Base-by-base conservation (phyloP, 208 protist species). In the Vickermania ingenoplastis region DNA sequence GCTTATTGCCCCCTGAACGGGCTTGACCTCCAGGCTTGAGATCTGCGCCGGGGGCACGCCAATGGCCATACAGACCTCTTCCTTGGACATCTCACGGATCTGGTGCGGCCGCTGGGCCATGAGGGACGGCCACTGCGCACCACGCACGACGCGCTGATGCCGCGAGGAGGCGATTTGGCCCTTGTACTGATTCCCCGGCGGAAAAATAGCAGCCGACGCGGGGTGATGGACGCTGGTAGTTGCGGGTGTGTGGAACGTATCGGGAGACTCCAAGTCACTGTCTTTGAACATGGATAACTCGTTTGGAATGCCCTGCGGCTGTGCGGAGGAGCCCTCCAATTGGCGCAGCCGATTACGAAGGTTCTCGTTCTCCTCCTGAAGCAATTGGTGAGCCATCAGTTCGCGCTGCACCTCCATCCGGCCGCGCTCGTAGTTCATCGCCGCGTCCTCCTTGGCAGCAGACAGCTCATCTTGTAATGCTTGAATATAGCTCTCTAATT, bases 71-170 rank as follows among this genome's bases (percentile, higher is more conserved):
- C 67, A 63, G 7, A 66, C 55, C 56, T 91, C 83, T n/a, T 70
- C 65, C n/a, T 31, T 51, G 54, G 83, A 64, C 0, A 61, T 63
- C 55, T 57, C 59, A 24, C 60, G 69, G 28, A 87, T 59, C 57
- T 86, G 71, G 53, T 78, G 67, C 13, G 72, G 71, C 69, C 82
- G 74, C 53, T 85, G 64, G 1, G 36, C 30, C 24, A 91, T 27
- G 21, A 87, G 49, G 59, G 80, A 76, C 2, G 1, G 14, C 83
- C 83, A 91, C 53, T 81, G 61, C 1, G 61, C 68, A 3, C 83
- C 83, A 5, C 57, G 31, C 31, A 91, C 74, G 57, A 56, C 50
- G 45, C 71, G 70, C 31, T 53, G 23, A 23, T 79, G 64, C 21
- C 63, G 52, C 7, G 72, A 72, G 45, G 31, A 61, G 27, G 48